Conservation (phyloP, 768 basidiomycete species). For the Lentinula boryana region DNA sequence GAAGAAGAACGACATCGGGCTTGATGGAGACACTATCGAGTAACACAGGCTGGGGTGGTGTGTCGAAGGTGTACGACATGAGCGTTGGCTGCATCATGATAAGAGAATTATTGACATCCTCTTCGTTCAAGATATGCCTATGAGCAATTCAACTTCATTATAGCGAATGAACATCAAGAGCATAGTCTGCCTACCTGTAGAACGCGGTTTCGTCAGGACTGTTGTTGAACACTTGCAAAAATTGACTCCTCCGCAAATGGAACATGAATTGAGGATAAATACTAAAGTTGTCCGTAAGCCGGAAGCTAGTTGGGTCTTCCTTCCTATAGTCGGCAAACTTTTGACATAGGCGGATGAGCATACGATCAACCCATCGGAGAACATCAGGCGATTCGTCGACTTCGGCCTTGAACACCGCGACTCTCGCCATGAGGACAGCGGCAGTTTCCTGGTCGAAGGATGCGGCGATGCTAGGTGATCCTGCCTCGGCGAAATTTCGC, state of each 20-base stretch:
- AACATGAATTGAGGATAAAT: constrained; percentile 99
- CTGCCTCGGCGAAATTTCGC: constrained; percentile 95
- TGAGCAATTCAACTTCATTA: not conserved
- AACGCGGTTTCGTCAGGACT: constrained; percentile 99
- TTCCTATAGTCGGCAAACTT: constrained; percentile 99
- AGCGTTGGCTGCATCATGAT: constrained; percentile 99
- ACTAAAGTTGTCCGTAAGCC: constrained; percentile 91
- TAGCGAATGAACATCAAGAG: not conserved
- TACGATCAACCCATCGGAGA: constrained; percentile 93
- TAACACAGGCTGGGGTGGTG: constrained; percentile 86
- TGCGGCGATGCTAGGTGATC: constrained; percentile 87
- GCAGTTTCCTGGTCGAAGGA: constrained; percentile 98
- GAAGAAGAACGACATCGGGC: constrained; percentile 90
- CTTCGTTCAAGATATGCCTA: constrained; percentile 92
- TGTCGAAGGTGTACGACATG: constrained; percentile 97
- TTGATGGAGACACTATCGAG: constrained; percentile 98
- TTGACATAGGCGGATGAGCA: constrained; percentile 97
- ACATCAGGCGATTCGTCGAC: constrained; percentile 98
- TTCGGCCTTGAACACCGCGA: constrained; percentile 99
- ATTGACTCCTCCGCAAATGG: constrained; percentile 94
- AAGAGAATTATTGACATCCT: constrained; percentile 97
- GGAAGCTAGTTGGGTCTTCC: constrained; percentile 93
- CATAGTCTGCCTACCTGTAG: constrained; percentile 62
- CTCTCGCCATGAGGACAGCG: constrained; percentile 96
- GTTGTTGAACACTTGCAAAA: constrained; percentile 99